A percentile compares a stretch with the other conserved stretches of the same genome.
Evolutionary conservation across 108 stramenopile species (phyloP).

Genomic region (Skeletonema tropicum): DNA sequence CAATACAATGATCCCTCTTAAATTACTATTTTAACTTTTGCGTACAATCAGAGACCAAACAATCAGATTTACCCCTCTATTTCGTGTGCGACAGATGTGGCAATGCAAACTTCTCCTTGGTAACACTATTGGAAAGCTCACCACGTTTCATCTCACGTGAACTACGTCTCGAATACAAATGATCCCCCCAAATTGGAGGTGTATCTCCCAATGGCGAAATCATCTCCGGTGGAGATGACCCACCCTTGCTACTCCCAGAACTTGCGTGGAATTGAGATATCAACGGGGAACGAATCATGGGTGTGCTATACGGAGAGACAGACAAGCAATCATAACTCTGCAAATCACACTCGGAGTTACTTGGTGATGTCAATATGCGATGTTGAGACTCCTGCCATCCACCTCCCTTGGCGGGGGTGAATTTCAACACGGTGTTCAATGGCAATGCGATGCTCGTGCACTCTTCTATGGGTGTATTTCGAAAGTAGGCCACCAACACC

Average conservation of each 20-base stretch:
- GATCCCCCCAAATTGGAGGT: conserved; percentile 48
- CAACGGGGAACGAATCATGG: neutral
- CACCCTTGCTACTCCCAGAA: conserved; percentile 2
- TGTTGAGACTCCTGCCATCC: conserved; percentile 79
- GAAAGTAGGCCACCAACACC: conserved; percentile 86
- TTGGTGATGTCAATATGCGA: conserved; percentile 25
- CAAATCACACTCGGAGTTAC: conserved; percentile 8
- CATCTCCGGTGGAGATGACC: conserved; percentile 9
- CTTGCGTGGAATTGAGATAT: neutral
- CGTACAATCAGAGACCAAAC: neutral
- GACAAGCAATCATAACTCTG: neutral
- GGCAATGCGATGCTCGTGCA: conserved; percentile 87
- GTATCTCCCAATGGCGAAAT: conserved; percentile 17
- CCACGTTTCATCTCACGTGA: neutral
- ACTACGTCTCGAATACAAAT: conserved; percentile 4
- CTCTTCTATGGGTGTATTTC: conserved; percentile 74
- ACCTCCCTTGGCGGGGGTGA: conserved; percentile 84
- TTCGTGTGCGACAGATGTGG: neutral
- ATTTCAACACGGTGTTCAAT: conserved; percentile 86
- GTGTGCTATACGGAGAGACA: conserved; percentile 18
- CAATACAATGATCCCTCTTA: neutral
- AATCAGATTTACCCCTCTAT: neutral
- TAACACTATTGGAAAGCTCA: neutral
- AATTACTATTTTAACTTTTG: neutral
- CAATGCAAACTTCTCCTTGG: conserved; percentile 30